Evolutionary conservation across 805 yeast species (phyloP), one percentile per base, ranked within the genome.

Genomic region (Tetrapisispora nanseiensis): DNA sequence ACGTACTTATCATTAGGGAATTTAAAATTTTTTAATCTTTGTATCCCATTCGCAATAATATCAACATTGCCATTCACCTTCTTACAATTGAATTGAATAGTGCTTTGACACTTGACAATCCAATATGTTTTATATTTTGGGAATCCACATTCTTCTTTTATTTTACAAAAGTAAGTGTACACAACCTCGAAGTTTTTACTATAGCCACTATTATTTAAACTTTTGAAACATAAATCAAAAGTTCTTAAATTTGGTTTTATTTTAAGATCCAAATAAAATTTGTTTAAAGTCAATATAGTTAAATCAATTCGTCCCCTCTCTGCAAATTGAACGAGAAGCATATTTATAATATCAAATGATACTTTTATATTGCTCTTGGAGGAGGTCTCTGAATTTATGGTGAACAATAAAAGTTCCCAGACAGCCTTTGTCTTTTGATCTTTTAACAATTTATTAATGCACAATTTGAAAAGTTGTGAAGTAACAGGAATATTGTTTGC

Each of bases 251-350:
- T 54, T 4, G 72, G 68, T 15, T 37, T 38, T 4, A 68, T 48
- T 10, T 49, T 42, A 32, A 51, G 60, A 22, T 48, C 46, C 8
- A 47, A 31, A 3, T 42, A 40, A 35, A 65, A 65, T 2, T 64
- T 59, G 37, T 66, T 63, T 24, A 62, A 50, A 1, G 60, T 55
- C 19, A 64, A 54, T 8, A 65, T 29, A 0, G 63, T 51, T 30
- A 68, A 42, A 47, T 69, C 72, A 2, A 66, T 48, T 41, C 68
- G 54, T 15, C 67, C 70, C 3, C 45, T 41, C 3, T 54, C 46
- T 1, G 67, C 54, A 38, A 68, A 61, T 6, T 38, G 36, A 6
- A 54, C 48, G 22, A 69, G 37, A 40, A 67, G 59, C 9, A 48
- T 32, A 33, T 69, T 63, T 40, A 69, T 23, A 6, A 37, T 21